Percentiles rank a stretch among this genome's conserved stretches.
Evolutionary conservation across 2,329 filamentous ascomycete species (phyloP).

Genomic region (Colletotrichum somersetense): DNA sequence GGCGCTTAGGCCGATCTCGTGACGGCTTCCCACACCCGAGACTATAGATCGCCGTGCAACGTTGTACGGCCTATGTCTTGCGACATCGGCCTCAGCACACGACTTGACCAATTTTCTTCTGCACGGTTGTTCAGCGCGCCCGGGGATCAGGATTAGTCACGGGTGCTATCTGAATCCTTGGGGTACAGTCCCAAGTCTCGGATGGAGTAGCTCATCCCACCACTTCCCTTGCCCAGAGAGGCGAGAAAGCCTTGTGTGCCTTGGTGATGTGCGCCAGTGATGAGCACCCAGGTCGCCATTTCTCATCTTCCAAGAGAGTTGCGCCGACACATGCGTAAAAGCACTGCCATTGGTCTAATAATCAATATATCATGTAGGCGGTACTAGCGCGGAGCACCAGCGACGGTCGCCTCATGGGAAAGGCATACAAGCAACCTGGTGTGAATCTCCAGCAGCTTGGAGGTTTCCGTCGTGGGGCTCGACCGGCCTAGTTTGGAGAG

Average conservation of each 20-base stretch:
- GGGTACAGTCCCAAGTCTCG: conserved; percentile 23
- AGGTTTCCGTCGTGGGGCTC: conserved; percentile 6
- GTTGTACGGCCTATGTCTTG: conserved; percentile 28
- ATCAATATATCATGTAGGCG: conserved; percentile 10
- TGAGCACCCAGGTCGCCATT: conserved; percentile 14
- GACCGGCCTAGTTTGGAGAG: conserved; percentile 9
- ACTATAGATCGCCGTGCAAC: conserved; percentile 35
- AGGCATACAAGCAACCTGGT: conserved; percentile 29
- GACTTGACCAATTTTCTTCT: background rate
- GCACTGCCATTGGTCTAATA: conserved; percentile 10
- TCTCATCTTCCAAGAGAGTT: background rate
- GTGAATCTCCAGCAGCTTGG: conserved; percentile 32
- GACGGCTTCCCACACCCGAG: conserved; percentile 34
- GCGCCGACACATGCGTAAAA: conserved; percentile 3
- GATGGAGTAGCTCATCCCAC: conserved; percentile 29
- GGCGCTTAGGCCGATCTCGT: conserved; percentile 37
- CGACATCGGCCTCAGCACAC: conserved; percentile 18
- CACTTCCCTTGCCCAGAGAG: conserved; percentile 5
- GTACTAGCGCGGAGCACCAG: conserved; percentile 15
- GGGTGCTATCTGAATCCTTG: conserved; percentile 7
- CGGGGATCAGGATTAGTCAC: conserved; percentile 18
- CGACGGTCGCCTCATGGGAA: conserved; percentile 8
- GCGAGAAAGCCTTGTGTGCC: conserved; percentile 16
- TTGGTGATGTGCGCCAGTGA: conserved; percentile 24
- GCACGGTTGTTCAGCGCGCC: background rate